Percentiles rank a stretch among this genome's conserved stretches.
Evolutionary conservation across 768 basidiomycete species (phyloP).

Genomic region (Cytidiella melzeri): DNA sequence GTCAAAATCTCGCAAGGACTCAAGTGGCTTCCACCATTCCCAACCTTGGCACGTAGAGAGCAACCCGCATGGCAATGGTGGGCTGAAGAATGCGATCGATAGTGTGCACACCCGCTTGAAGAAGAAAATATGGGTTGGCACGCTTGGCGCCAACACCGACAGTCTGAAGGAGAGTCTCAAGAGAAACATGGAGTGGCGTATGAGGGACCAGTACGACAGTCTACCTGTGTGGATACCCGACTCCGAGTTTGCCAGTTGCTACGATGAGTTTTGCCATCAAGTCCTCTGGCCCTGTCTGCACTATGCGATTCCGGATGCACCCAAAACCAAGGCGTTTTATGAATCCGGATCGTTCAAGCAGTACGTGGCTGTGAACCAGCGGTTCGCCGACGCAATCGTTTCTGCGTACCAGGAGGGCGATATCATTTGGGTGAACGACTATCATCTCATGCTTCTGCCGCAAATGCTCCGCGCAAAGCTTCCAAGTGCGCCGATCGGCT

Average conservation of each 20-base stretch:
- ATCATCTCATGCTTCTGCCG: slow-evolving; percentile 93
- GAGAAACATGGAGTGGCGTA: slow-evolving; percentile 46
- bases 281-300: slow-evolving; percentile 87
- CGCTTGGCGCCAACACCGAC: slow-evolving; percentile 69
- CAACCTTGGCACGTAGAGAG: slow-evolving; percentile 41
- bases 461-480: slow-evolving; percentile 70
- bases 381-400: slow-evolving; percentile 82
- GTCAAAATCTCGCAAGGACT: slow-evolving; percentile 34
- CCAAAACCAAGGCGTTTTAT: slow-evolving; percentile 74
- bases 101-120: slow-evolving; percentile 53
- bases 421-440: slow-evolving; percentile 91
- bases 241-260: slow-evolving; percentile 69
- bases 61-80: slow-evolving; percentile 79
- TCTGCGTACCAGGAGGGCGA: slow-evolving; percentile 83
- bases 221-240: slow-evolving; percentile 78
- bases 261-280: slow-evolving; percentile 87
- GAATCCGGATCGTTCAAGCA: slow-evolving; percentile 78
- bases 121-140: slow-evolving; percentile 60
- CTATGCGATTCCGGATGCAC: slow-evolving; percentile 82
- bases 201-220: slow-evolving; percentile 34
- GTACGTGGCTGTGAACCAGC: slow-evolving; percentile 85
- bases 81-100: slow-evolving; percentile 72
- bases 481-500: slow-evolving; percentile 67
- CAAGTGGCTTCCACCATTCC: slow-evolving; percentile 16
- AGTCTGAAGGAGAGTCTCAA: slow-evolving; percentile 49